phyloP scores from a whole-genome alignment of 1,284 basidiomycete species.

The Marasmius tenuissimus region DNA sequence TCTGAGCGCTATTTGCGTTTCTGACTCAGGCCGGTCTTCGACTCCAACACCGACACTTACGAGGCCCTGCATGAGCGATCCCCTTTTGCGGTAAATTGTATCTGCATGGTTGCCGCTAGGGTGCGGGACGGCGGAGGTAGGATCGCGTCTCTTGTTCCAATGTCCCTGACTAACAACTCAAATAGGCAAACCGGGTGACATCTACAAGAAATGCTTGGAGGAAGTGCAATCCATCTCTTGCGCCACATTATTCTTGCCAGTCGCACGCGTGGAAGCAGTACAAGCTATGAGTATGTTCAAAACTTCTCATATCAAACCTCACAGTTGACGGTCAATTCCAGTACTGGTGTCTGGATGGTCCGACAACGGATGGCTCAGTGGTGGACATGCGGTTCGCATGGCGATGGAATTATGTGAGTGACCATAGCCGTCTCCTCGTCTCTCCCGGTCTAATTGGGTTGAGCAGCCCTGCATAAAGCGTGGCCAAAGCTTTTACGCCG shows the following conservation, averaged over 20 bases:
- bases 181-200: constrained; percentile 64
- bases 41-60: constrained; percentile 76
- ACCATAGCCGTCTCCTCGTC: neutral
- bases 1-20: constrained; percentile 1
- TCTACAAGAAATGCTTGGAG: constrained; percentile 65
- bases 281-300: constrained; percentile 81
- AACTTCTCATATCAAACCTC: neutral
- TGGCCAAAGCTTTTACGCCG: constrained; percentile 81
- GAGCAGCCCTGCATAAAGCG: constrained; percentile 80
- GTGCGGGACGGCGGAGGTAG: constrained; percentile 85
- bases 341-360: constrained; percentile 89
- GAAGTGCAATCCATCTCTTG: constrained; percentile 85
- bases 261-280: constrained; percentile 79
- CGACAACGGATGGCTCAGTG: constrained; percentile 88
- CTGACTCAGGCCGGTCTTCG: constrained; percentile 67
- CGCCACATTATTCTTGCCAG: constrained; percentile 83
- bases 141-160: constrained; percentile 18
- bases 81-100: constrained; percentile 82
- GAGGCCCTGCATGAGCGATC: constrained; percentile 79
- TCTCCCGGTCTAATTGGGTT: neutral
- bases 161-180: neutral
- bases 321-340: constrained; percentile 26
- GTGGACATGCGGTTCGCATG: constrained; percentile 91
- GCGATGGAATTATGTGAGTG: constrained; percentile 82
- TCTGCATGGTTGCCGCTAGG: constrained; percentile 87